Evolutionary conservation across 208 protist species (phyloP).

Genomic region (Trichomonas gallinae): DNA sequence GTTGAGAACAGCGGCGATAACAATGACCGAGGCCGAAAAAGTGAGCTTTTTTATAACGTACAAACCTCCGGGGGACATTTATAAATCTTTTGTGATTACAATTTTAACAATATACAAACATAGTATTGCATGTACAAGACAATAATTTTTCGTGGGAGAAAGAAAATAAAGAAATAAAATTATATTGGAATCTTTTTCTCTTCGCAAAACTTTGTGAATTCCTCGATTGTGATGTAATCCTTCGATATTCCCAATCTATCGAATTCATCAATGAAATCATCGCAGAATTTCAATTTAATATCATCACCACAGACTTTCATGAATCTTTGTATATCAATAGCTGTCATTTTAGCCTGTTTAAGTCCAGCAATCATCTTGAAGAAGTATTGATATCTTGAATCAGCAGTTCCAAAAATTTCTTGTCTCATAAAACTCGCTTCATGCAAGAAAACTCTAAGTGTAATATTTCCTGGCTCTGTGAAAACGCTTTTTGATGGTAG

Average conservation of each 20-base stretch:
- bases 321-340: background rate
- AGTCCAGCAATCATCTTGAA: slow-evolving; percentile 9
- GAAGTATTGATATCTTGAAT: background rate
- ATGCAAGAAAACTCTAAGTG: background rate
- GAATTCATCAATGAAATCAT: slow-evolving; percentile 21
- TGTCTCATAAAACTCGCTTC: background rate
- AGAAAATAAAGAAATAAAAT: too few species aligned
- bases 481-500: background rate
- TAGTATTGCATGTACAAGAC: background rate
- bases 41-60: too few species aligned
- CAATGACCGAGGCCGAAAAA: too few species aligned
- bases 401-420: background rate
- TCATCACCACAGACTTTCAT: background rate
- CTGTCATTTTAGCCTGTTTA: background rate
- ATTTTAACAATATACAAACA: background rate
- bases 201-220: background rate
- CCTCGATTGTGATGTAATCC: background rate
- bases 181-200: background rate
- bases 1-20: too few species aligned
- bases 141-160: background rate
- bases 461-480: background rate
- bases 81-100: background rate
- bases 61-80: too few species aligned
- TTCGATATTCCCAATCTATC: background rate
- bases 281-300: background rate